Evolutionary conservation across 352 stramenopile species (phyloP), one percentile per base, ranked within the genome.

Genomic region (Ochromonadaceae sp.): DNA sequence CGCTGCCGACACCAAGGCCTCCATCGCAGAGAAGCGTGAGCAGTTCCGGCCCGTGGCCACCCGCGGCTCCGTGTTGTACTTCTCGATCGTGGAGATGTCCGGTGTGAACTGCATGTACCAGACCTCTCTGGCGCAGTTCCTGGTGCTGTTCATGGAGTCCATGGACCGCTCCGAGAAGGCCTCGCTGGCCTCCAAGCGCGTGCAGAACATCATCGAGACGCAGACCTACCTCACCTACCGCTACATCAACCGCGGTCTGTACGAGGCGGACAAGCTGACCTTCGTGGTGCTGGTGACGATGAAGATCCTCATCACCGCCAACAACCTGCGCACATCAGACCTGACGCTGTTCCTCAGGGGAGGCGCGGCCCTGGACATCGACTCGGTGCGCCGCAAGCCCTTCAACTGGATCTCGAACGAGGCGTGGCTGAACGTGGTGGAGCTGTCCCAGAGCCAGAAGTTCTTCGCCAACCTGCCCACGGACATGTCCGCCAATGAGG

Each of bases 21-120:
- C 80, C 26, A 98, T 98, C 74, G 95, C 95, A 49, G 91, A 98
- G 66, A 97, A 97, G 77, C 78, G 92, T 25, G 92, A 98, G 60
- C 89, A 97, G 75, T 98, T 97, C 78, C 83, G 91, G 22, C 88
- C 91, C 1, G 91, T 97, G 5, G 92, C 92, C n/a, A 97, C 87
- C 12, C 81, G 92, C 34, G 92, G 90, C 59, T 96, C 88, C 7
- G 88, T 98, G 25, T 74, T 98, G 0, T 98, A 98, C 67, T 98
- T 98, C 70, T 93, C 86, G 2, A 94, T 98, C 62, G 92, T 98
- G 28, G 92, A 98, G 73, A 95, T 95, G 61, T 96, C 85, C 55
- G 69, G 94, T 46, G 91, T 98, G 46, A 98, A 98, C 73, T 92
- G 88, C 65, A 98, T 98, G 92, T 98, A 98, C 78, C 92, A 98